Conservation (phyloP, 2,329 filamentous ascomycete species). For the Coniella lustricola region DNA sequence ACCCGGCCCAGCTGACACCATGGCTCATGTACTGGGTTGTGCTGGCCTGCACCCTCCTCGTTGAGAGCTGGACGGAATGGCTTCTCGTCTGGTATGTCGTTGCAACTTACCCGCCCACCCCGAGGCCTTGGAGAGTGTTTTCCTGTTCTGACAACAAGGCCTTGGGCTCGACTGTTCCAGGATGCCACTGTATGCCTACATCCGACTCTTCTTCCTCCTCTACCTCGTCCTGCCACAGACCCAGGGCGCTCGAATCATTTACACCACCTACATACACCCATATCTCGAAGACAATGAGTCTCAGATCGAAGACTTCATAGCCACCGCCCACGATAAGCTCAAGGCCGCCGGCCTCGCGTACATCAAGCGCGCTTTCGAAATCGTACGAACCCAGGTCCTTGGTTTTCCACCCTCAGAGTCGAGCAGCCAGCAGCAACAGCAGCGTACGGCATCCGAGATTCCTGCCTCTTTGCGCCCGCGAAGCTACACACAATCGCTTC, state of each 20-base stretch:
- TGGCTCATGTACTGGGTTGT: constrained; percentile 99
- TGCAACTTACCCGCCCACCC: too few species aligned
- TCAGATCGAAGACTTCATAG: constrained; percentile 87
- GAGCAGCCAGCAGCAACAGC: constrained; percentile 23
- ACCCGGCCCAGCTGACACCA: constrained; percentile 83
- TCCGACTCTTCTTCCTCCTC: constrained; percentile 78
- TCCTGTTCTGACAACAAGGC: too few species aligned
- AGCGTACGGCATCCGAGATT: constrained; percentile 30
- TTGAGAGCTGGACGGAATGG: constrained; percentile 83
- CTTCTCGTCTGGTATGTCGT: constrained; percentile 66
- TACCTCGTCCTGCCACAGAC: constrained; percentile 97
- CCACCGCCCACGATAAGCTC: constrained; percentile 68
- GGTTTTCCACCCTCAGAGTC: constrained; percentile 54
- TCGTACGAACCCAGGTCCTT: constrained; percentile 69
- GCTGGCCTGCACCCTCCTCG: constrained; percentile 69
- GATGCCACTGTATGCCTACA: constrained; percentile 90
- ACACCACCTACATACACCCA: constrained; percentile 78
- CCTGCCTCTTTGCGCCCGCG: constrained; percentile 28
- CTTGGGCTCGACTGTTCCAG: constrained; percentile 28
- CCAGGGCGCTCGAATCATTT: constrained; percentile 83
- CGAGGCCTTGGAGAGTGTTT: too few species aligned
- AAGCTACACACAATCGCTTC: constrained; percentile 71
- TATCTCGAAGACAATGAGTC: constrained; percentile 82
- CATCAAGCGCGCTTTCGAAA: constrained; percentile 62
- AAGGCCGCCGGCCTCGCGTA: constrained; percentile 71